Conservation (phyloP, 306 rosid species). For the Quercus engelmannii region DNA sequence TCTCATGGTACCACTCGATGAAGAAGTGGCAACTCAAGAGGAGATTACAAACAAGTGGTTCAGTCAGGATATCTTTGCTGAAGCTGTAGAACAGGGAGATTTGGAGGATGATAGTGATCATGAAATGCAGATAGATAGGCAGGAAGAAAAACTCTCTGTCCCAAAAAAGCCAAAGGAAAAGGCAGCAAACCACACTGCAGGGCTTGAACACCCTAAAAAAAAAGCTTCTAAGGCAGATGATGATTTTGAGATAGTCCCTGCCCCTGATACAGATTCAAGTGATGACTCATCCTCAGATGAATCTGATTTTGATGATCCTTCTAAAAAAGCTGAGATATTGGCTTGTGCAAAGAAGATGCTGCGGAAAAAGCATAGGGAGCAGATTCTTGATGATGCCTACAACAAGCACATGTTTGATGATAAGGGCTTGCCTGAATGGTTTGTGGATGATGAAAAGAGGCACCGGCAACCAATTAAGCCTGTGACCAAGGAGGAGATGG, state of each 20-base stretch:
- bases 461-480: constrained; percentile 73
- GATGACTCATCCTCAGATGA: constrained; percentile 73
- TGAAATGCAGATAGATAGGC: constrained; percentile 59
- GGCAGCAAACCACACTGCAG: constrained; percentile 11
- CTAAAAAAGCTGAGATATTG: constrained; percentile 69
- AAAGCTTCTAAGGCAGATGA: constrained; percentile 40
- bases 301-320: constrained; percentile 43
- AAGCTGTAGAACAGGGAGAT: constrained; percentile 74
- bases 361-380: constrained; percentile 70
- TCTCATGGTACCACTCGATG: constrained; percentile 73
- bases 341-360: constrained; percentile 85
- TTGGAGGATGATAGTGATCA: constrained; percentile 52
- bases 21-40: constrained; percentile 67
- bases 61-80: constrained; percentile 84
- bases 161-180: constrained; percentile 39
- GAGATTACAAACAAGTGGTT: constrained; percentile 81
- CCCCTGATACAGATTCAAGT: constrained; percentile 79
- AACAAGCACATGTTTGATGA: constrained; percentile 81
- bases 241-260: constrained; percentile 82
- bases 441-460: constrained; percentile 76
- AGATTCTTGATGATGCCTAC: constrained; percentile 73
- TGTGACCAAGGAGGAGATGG: constrained; percentile 73
- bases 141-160: constrained; percentile 25
- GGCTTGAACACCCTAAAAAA: constrained; percentile 13
- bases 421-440: constrained; percentile 83